Conservation (phyloP, 192 early-diverging fungal species). For the Allomyces javanicus region DNA sequence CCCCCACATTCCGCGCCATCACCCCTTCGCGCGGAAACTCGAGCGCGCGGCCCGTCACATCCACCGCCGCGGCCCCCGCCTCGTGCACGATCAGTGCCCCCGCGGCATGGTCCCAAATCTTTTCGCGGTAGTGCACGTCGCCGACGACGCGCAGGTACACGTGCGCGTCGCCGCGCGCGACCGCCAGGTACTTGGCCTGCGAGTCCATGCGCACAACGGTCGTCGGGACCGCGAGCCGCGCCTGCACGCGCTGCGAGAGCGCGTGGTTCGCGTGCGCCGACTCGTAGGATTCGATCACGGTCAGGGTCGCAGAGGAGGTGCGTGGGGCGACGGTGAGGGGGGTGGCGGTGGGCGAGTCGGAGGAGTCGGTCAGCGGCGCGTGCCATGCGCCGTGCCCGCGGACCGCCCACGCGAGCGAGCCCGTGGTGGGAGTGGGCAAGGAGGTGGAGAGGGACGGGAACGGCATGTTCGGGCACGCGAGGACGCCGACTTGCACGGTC, state of each 20-base stretch:
- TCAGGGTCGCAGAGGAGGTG: conserved; percentile 14
- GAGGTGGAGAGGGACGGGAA: conserved; percentile 17
- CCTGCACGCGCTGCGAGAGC: conserved; percentile 51
- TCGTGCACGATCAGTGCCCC: no score
- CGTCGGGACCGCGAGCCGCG: conserved; percentile 58
- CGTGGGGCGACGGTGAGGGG: no score
- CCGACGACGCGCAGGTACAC: conserved; percentile 78
- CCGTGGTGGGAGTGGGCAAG: conserved; percentile 34
- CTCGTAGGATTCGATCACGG: conserved; percentile 86
- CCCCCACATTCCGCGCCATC: no score
- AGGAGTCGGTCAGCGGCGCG: no score
- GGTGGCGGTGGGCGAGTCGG: no score
- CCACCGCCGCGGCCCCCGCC: no score
- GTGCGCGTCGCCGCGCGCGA: conserved; percentile 81
- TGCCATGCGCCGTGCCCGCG: conserved; percentile 54
- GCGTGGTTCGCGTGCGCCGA: conserved; percentile 72
- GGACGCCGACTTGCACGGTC: conserved; percentile 67
- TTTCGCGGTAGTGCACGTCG: conserved; percentile 68
- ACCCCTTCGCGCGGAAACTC: no score
- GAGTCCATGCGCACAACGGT: conserved; percentile 81
- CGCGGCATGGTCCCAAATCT: conserved; percentile 58
- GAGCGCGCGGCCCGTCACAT: no score
- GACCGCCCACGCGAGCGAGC: conserved; percentile 66
- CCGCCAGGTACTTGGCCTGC: conserved; percentile 88
- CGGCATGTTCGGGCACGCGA: conserved; percentile 68